Evolutionary conservation across 2,329 filamentous ascomycete species (phyloP).

Genomic region (Sporothrix mexicana): DNA sequence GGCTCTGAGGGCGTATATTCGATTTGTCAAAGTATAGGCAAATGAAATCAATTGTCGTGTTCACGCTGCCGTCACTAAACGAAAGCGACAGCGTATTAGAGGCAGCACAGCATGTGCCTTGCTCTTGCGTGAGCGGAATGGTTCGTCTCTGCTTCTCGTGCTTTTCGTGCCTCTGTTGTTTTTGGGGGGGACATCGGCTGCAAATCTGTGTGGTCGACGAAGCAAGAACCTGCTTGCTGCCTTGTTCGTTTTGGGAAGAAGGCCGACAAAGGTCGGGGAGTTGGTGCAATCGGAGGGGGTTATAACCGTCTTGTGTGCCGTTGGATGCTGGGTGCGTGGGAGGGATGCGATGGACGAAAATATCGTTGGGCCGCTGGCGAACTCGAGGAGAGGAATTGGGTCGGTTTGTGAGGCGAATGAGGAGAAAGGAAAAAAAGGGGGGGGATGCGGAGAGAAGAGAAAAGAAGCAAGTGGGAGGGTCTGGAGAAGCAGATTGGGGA

Average conservation of each 20-base stretch:
- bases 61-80: background rate
- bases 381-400: slow-evolving; percentile 39
- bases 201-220: background rate
- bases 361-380: slow-evolving; percentile 39
- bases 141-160: background rate
- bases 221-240: slow-evolving; percentile 22
- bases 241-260: slow-evolving; percentile 32
- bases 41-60: background rate
- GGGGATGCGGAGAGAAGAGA: background rate
- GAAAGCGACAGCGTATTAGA: slow-evolving; percentile 10
- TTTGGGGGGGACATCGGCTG: background rate
- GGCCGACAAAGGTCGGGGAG: slow-evolving; percentile 33
- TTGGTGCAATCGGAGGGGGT: slow-evolving; percentile 33
- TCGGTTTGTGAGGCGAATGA: slow-evolving; percentile 26
- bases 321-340: slow-evolving; percentile 21
- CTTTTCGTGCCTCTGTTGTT: background rate
- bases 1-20: background rate
- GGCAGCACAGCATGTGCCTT: background rate
- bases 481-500: slow-evolving; percentile 13
- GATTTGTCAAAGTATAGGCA: background rate
- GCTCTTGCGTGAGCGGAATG: background rate
- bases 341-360: background rate
- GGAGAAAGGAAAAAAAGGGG: slow-evolving; percentile 24
- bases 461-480: slow-evolving; percentile 1
- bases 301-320: slow-evolving; percentile 36